phyloP scores from a whole-genome alignment of 1,284 basidiomycete species.

The Apiotrichum akiyoshidainum region DNA sequence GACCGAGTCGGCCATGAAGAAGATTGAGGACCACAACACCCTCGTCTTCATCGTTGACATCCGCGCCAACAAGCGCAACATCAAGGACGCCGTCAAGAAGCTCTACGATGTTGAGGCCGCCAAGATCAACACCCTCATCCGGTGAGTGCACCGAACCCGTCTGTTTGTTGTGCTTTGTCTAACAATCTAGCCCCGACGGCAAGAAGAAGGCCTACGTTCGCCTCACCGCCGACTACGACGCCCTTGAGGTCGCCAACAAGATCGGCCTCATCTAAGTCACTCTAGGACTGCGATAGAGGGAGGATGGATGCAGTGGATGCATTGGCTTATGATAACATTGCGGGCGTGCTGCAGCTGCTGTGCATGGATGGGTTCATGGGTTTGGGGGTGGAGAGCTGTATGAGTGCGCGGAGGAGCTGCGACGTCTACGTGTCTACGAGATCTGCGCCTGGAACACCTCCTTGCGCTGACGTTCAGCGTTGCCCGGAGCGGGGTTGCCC shows the following conservation, averaged over 20 bases:
- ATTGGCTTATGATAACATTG: slow-evolving; percentile 18
- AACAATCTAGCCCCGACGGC: slow-evolving; percentile 74
- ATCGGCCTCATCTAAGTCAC: slow-evolving; percentile 52
- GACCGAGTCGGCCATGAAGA: slow-evolving; percentile 64
- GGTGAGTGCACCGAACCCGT: slow-evolving; percentile 56
- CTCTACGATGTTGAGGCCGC: slow-evolving; percentile 94
- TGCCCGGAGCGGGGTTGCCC: slow-evolving; percentile 7
- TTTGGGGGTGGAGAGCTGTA: no score
- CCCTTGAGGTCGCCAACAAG: slow-evolving; percentile 97
- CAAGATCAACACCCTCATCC: slow-evolving; percentile 97
- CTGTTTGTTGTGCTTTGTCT: neutral
- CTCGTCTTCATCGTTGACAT: slow-evolving; percentile 97
- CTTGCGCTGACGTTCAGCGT: neutral
- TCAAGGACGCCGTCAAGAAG: slow-evolving; percentile 99
- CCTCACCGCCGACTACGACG: slow-evolving; percentile 91
- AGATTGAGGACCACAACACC: slow-evolving; percentile 99
- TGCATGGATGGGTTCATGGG: no score
- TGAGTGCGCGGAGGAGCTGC: no score
- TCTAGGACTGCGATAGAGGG: slow-evolving; percentile 18
- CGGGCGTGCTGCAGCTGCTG: no score
- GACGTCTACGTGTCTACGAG: neutral
- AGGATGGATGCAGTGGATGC: slow-evolving; percentile 27
- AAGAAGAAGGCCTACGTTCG: slow-evolving; percentile 99
- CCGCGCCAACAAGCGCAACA: slow-evolving; percentile 95
- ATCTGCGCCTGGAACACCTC: neutral